A percentile compares a stretch with the other conserved stretches of the same genome.
phyloP scores from a whole-genome alignment of 2,329 filamentous ascomycete species.

The Diaporthe citri region DNA sequence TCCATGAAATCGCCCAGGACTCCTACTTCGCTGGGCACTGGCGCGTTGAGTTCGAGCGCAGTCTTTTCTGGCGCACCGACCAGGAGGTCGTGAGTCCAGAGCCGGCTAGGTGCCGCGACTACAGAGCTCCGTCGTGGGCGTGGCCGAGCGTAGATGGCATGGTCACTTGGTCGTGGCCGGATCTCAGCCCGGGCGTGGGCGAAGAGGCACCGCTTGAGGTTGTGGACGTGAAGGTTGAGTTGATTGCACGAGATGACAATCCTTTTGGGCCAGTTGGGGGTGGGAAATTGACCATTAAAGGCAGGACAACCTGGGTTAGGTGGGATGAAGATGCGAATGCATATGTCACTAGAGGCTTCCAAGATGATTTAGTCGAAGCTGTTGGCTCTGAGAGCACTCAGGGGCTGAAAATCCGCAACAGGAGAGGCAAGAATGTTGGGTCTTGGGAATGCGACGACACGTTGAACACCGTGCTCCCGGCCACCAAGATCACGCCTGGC shows the following conservation, averaged over 20 bases:
- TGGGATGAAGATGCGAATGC: neutral
- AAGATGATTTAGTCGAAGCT: neutral
- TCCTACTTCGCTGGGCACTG: slow-evolving; percentile 10
- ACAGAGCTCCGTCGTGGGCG: slow-evolving; percentile 4
- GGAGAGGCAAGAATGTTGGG: neutral
- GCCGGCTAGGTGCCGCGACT: slow-evolving; percentile 5
- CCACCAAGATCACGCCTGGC: slow-evolving; percentile 9
- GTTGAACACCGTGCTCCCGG: slow-evolving; percentile 6
- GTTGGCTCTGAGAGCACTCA: neutral
- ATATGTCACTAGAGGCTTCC: neutral
- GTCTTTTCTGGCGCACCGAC: slow-evolving; percentile 12
- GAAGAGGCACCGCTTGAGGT: slow-evolving; percentile 1
- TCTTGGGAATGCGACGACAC: slow-evolving; percentile 17
- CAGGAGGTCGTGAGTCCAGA: neutral
- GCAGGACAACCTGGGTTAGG: neutral
- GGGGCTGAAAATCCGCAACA: neutral
- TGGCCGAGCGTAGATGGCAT: slow-evolving; percentile 6
- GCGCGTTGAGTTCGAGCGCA: slow-evolving; percentile 15
- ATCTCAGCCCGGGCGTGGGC: neutral
- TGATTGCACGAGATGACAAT: neutral
- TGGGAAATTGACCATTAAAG: neutral
- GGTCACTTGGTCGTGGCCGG: neutral
- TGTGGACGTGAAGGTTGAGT: neutral
- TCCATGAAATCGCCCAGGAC: neutral
- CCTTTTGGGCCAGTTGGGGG: slow-evolving; percentile 1